Base-by-base conservation (phyloP, 371 early-diverging fungal genomes). In the Mucor plumbeus region DNA sequence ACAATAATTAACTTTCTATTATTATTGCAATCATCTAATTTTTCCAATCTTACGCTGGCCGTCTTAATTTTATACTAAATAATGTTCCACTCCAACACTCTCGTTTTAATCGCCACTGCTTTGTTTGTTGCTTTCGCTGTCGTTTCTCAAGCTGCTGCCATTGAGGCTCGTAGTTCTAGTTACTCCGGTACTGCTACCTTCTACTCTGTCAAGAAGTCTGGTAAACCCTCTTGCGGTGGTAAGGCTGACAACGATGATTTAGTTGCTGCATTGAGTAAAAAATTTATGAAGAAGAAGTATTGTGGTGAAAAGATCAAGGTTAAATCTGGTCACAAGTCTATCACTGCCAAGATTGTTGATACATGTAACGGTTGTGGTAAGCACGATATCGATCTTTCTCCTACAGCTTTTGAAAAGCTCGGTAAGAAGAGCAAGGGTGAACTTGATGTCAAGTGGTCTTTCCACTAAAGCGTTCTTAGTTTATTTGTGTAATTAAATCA, bases 321-420 rank as follows among this genome's bases (percentile, higher is more conserved):
- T 9, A 73, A 65, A 9, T 76, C 75, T 19, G 72, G 73, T 1
- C 63, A 61, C 40, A 77, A 78, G 8, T 62, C 68, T 4, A 81
- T 85, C n/a, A 76, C 74, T 19, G 85, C 78, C 36, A 80, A 31
- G 1, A 73, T 85, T 13, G 76, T 83, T 31, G 88, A 88, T 67
- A 83, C 82, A 4, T 88, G 88, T 58, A 83, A 83, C 7, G 66
- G 57, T 2, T 88, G 88, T 65, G 39, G 31, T 4, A n/a, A 38
- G 13, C 81, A 79, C 9, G 71, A 68, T 67, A 31, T 88, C 10
- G 87, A 71, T 63, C 21, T 71, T 19, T 73, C 74, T 17, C 80
- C 80, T 15, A 59, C 82, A 19, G 85, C 87, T 6, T 88, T 86
- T 60, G 53, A 76, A 9, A 63, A 82, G 48, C 59, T 87, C 13